Base-by-base conservation (phyloP, 345 rosid genomes). In the Trapa bicornis region DNA sequence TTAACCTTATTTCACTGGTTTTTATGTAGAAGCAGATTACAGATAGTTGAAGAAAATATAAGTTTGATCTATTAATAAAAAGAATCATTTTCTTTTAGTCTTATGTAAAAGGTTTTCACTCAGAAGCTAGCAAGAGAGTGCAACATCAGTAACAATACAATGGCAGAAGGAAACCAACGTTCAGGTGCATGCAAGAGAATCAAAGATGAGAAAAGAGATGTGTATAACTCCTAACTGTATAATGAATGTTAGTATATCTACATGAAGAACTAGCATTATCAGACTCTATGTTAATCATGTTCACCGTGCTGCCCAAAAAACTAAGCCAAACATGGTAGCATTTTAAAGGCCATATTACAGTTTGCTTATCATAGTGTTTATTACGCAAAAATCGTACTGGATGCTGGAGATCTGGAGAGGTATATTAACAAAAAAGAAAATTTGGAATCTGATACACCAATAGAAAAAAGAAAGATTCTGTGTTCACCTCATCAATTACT, bases 401-500 rank as follows among this genome's bases (percentile, higher is more conserved):
- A 45, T 45, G 48, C 48, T 45, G 48, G 48, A 45, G 48, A 45
- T 45, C 48, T 11, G 48, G 63, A 58, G 37, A 58, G 29, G 29
- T 22, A 33, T 56, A 33, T 56, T 56, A 6, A 56, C 61, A 8
- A 56, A 6, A 15, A 17, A 17, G 22, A 56, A 56, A 58, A 58
- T 2, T 9, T 22, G 29, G 36, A 8, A 58, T 7, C 6, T 29
- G 15, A 60, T 16, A 62, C 9, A 14, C 6, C 41, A 41, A 39
- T 33, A 45, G 32, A 68, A 64, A 42, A 37, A 53, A 29, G 68
- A 62, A 52, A 32, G 61, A 54, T 65, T 64, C 32, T 11, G 38
- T 33, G 54, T 75, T 70, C 69, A 93, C 96, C 97, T 91, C 87
- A 67, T 91, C 96, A 79, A 94, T 77, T 75, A 84, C 81, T 68